phyloP scores from a whole-genome alignment of 2,329 filamentous ascomycete genomes.

The Pyrenochaeta sp. region DNA sequence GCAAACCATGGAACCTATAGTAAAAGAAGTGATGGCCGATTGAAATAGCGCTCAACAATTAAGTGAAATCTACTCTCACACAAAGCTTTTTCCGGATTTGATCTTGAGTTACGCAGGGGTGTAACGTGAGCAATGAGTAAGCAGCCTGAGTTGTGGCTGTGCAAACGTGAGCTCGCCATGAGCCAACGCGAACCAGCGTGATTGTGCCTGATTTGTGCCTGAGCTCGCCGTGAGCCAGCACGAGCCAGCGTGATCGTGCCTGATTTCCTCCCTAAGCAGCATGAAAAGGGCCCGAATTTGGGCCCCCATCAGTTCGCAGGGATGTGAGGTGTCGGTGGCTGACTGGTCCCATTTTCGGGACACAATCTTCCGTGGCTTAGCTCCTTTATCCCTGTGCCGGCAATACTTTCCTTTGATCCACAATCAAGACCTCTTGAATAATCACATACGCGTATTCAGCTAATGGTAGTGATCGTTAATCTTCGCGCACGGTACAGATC shows the following conservation, averaged over 20 bases:
- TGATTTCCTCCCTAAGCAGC: conserved; percentile 3
- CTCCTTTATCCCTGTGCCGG: neutral
- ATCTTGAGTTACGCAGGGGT: too few species aligned
- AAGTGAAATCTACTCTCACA: too few species aligned
- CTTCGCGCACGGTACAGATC: too few species aligned
- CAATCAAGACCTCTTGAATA: neutral
- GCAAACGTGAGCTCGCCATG: too few species aligned
- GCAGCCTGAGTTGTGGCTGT: too few species aligned
- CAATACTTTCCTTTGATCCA: conserved; percentile 1
- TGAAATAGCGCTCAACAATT: too few species aligned
- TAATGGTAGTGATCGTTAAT: neutral
- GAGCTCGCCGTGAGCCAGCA: conserved; percentile 9
- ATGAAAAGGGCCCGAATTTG: conserved; percentile 2
- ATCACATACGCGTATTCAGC: neutral
- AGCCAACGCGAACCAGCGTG: too few species aligned
- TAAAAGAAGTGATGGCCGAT: too few species aligned
- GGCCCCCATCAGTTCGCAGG: conserved; percentile 4
- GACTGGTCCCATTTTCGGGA: conserved; percentile 7
- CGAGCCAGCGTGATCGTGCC: conserved; percentile 8
- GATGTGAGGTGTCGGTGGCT: neutral
- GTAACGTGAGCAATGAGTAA: too few species aligned
- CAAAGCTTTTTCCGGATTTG: too few species aligned
- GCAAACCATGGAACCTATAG: too few species aligned
- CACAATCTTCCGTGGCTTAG: neutral
- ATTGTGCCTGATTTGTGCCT: too few species aligned